A percentile compares a stretch with the other conserved stretches of the same genome.
Evolutionary conservation across 805 yeast genomes (phyloP).

Genomic region (Yamadazyma paraphyllophila): DNA sequence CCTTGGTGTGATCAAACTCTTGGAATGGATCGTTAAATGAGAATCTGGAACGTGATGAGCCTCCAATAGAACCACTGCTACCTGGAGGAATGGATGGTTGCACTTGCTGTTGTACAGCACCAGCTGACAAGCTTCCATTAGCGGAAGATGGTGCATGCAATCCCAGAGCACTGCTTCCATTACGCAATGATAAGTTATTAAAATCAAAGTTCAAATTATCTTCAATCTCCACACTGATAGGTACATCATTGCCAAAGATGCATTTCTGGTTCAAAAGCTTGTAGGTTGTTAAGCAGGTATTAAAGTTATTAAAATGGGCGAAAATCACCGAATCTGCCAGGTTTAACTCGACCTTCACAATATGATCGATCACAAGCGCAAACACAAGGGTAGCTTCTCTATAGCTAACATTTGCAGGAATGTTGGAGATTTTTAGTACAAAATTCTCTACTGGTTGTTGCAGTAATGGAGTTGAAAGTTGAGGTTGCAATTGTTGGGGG

Average conservation of each 20-base stretch:
- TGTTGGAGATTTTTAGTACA: constrained; percentile 41
- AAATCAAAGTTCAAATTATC: constrained; percentile 13
- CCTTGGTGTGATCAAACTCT: constrained; percentile 3
- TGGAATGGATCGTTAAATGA: constrained; percentile 62
- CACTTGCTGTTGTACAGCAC: background rate
- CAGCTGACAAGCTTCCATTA: constrained; percentile 4
- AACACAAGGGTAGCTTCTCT: constrained; percentile 70
- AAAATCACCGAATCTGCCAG: constrained; percentile 24
- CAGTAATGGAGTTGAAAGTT: background rate
- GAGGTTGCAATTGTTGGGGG: background rate
- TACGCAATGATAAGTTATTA: constrained; percentile 11
- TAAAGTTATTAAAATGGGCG: constrained; percentile 36
- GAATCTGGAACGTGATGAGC: constrained; percentile 53
- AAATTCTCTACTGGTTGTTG: constrained; percentile 1
- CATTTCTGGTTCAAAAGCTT: constrained; percentile 39
- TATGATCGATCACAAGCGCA: constrained; percentile 63
- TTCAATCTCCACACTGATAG: constrained; percentile 34
- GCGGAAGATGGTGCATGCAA: background rate
- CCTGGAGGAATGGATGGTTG: background rate
- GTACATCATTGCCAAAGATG: constrained; percentile 37
- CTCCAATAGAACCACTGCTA: constrained; percentile 18
- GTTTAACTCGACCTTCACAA: constrained; percentile 47
- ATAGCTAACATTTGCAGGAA: constrained; percentile 60
- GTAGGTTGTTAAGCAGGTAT: constrained; percentile 41
- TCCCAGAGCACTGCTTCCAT: constrained; percentile 2